These are phyloP conservation scores for Pseudotsuga menziesii DNA, from an alignment of 75 land plant genomes.

Conservation along the genomic window DNA sequence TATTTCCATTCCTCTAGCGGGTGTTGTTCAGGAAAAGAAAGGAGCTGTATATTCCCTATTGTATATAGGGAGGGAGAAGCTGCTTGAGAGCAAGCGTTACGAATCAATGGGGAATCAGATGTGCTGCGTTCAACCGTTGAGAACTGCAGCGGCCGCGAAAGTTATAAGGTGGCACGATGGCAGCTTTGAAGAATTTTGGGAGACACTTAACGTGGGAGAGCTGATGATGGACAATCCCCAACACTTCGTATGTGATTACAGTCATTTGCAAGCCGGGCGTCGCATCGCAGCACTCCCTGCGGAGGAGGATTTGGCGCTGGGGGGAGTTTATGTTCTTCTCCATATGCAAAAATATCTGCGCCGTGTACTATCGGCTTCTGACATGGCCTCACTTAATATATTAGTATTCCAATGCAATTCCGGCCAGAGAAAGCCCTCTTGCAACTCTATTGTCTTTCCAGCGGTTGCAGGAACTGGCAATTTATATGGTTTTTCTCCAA, in stretches of 20 bases:
- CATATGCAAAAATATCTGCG: constrained; percentile 47
- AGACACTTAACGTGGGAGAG: constrained; percentile 44
- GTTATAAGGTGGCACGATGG: constrained; percentile 17
- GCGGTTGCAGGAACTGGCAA: not conserved
- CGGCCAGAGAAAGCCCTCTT: not conserved
- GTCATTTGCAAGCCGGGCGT: constrained; percentile 22
- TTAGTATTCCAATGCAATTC: too few relatives aligned
- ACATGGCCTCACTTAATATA: constrained; percentile 16
- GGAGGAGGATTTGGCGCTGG: constrained; percentile 34
- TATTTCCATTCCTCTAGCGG: too few relatives aligned
- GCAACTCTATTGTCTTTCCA: not conserved
- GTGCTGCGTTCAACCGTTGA: too few relatives aligned
- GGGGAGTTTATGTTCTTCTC: constrained; percentile 43
- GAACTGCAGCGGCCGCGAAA: too few relatives aligned
- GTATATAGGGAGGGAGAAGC: too few relatives aligned
- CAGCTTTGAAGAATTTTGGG: constrained; percentile 19
- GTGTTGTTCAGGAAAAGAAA: too few relatives aligned
- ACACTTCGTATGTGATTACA: constrained; percentile 43
- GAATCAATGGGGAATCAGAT: too few relatives aligned
- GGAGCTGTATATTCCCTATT: too few relatives aligned
- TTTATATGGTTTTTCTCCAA: too few relatives aligned
- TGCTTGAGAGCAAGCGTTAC: too few relatives aligned
- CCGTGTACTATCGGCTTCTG: constrained; percentile 32
- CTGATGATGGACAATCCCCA: constrained; percentile 54
- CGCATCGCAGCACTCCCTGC: constrained; percentile 36